Evolutionary conservation across 768 basidiomycete genomes (phyloP), one percentile per base, ranked within the genome.

Genomic region (Tylopilus intermedius): DNA sequence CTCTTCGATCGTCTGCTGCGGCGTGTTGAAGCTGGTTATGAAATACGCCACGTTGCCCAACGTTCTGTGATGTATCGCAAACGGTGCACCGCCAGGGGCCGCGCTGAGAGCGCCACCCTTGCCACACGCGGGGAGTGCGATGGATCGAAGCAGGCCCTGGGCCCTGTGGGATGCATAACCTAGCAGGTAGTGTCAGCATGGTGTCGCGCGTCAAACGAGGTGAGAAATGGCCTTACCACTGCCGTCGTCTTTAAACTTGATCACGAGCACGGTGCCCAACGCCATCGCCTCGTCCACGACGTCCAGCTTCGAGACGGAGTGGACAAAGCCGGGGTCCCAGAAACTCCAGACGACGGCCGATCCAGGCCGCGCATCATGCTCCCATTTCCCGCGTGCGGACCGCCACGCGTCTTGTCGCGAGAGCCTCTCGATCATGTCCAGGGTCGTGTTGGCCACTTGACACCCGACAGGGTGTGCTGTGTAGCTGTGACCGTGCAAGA

Each of bases 401-500:
- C 64, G 66, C 89, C 90, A 96, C 8, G 69, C 71, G 9, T 77
- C 77, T 53, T 78, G 76, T 29, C 58, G 53, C 22, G 63, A 64
- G 14, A 80, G 66, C 39, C 74, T 56, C 45, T 86, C 83, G 8
- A 94, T 64, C 53, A 88, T 71, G 32, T 79, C 73, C 39, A 97
- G 74, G 3, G 93, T 81, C 68, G 84, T 81, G 58, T 86, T 85
- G 1, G 95, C 95, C 11, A 96, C 90, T 57, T 89, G 86, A 68
- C 95, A 97, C 0, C 93, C 95, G 37, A 96, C 77, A 0, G 95
- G 82, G 66, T 96, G 90, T 3, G 95, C 95, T 0, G 92, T 96
- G 67, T 98, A 98, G 51, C 89, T 92, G 67, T 98, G 95, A 0
- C 95, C 95, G 56, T 98, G 95, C 2, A 97, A 73, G 13, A 98